phyloP scores from a whole-genome alignment of 2,329 filamentous ascomycete species.

The Nigrospora osmanthi region DNA sequence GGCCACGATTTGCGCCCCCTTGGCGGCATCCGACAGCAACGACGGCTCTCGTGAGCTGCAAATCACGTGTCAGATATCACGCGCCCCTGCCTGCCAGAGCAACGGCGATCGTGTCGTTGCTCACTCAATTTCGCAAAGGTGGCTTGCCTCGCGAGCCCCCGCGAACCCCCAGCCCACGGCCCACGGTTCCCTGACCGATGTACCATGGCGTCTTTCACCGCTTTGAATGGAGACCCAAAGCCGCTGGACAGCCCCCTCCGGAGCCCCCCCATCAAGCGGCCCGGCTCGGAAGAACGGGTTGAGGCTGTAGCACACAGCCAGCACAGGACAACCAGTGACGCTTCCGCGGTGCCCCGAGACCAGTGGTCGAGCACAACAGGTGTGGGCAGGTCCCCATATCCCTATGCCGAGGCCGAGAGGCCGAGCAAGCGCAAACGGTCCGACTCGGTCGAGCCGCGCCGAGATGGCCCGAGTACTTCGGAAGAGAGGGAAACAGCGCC shows the following conservation, averaged over 20 bases:
- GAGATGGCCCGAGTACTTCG: conserved; percentile 20
- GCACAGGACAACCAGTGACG: conserved; percentile 16
- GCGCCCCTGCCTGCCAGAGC: no score
- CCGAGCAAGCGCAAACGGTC: conserved; percentile 65
- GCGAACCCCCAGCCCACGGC: no score
- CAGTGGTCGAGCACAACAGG: conserved; percentile 30
- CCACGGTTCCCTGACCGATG: conserved; percentile 3
- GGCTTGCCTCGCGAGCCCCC: no score
- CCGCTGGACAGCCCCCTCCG: conserved; percentile 11
- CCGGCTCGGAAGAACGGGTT: conserved; percentile 17
- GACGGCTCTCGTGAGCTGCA: no score
- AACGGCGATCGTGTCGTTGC: no score
- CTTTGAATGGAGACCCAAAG: conserved; percentile 23
- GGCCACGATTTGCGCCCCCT: no score
- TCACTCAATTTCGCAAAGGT: no score
- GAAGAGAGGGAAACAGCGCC: conserved; percentile 27
- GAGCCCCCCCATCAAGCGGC: conserved; percentile 16
- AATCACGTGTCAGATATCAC: no score
- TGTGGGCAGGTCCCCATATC: conserved; percentile 30
- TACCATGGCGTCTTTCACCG: conserved; percentile 24
- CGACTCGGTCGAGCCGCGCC: conserved; percentile 44
- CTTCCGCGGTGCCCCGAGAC: conserved; percentile 23
- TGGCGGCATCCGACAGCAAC: no score
- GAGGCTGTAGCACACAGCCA: conserved; percentile 11
- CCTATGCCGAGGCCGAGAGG: conserved; percentile 36